Conservation (phyloP, 2,329 filamentous ascomycete species). For the Fonsecaea monophora region DNA sequence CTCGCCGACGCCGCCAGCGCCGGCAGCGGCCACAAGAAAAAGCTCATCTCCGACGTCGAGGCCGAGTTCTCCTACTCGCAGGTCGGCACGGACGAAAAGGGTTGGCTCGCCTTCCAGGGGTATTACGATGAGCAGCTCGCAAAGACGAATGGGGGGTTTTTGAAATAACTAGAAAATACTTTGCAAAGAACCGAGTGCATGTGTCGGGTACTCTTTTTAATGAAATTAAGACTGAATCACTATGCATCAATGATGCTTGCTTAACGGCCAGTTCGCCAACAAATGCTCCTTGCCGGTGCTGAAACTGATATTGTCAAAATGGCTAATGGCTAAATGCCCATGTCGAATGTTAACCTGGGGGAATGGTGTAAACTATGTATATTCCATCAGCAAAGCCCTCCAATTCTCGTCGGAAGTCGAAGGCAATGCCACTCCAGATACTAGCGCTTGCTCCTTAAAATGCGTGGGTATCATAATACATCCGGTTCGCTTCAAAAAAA, state of each 20-base stretch:
- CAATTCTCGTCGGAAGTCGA: background rate
- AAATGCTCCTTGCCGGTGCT: slow-evolving; percentile 1
- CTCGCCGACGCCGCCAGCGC: slow-evolving; percentile 51
- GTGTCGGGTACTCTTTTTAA: background rate
- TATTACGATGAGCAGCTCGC: slow-evolving; percentile 62
- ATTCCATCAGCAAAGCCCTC: background rate
- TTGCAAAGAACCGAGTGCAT: too few relatives aligned
- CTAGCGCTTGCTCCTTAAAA: slow-evolving; percentile 25
- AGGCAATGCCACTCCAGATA: slow-evolving; percentile 13
- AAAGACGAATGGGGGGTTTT: slow-evolving; percentile 58
- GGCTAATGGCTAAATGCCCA: slow-evolving; percentile 17
- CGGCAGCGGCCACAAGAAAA: slow-evolving; percentile 45
- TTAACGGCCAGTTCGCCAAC: background rate
- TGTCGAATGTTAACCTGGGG: slow-evolving; percentile 15
- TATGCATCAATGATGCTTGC: slow-evolving; percentile 4
- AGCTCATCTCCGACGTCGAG: slow-evolving; percentile 40
- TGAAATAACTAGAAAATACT: slow-evolving; percentile 42
- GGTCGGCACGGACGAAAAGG: slow-evolving; percentile 54
- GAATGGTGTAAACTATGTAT: background rate
- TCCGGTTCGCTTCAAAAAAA: slow-evolving; percentile 23
- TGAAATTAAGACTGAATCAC: background rate
- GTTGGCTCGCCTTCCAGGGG: slow-evolving; percentile 61
- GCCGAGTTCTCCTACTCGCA: slow-evolving; percentile 40
- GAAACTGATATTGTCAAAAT: slow-evolving; percentile 12
- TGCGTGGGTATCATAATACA: slow-evolving; percentile 37